These are phyloP conservation scores for Solanum chacoense DNA, from an alignment of 305 asterid genomes.

Conservation along the genomic window DNA sequence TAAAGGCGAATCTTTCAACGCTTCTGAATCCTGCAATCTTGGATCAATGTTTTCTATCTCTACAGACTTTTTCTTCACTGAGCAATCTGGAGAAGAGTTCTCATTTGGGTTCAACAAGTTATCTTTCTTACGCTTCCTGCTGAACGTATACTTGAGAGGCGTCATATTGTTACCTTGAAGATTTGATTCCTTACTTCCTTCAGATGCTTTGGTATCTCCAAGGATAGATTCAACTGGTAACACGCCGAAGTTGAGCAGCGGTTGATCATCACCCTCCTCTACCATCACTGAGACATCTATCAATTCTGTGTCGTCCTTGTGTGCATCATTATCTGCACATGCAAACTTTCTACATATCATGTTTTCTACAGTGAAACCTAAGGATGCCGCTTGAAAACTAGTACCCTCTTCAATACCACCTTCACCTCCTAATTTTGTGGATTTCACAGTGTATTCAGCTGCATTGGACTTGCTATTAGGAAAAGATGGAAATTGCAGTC, in stretches of 20 bases:
- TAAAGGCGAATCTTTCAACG: constrained; percentile 1
- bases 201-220: constrained; percentile 7
- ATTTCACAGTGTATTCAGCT: constrained; percentile 11
- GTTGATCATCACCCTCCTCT: constrained; percentile 21
- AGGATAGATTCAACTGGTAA: constrained; percentile 14
- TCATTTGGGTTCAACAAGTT: constrained; percentile 15
- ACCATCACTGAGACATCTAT: constrained; percentile 19
- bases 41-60: constrained; percentile 8
- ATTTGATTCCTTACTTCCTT: not conserved
- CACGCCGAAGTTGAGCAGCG: constrained; percentile 12
- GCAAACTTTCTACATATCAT: not conserved
- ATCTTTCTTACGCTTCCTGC: constrained; percentile 37
- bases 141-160: constrained; percentile 20
- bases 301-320: constrained; percentile 15
- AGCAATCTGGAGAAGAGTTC: constrained; percentile 5
- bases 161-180: constrained; percentile 6
- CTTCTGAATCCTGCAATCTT: constrained; percentile 6
- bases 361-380: not conserved
- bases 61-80: not conserved
- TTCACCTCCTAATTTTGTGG: constrained; percentile 12
- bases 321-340: not conserved
- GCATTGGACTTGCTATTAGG: constrained; percentile 1
- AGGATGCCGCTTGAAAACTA: not conserved
- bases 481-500: not conserved
- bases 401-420: constrained; percentile 7